Evolutionary conservation across 2,329 filamentous ascomycete genomes (phyloP).

Genomic region (Cryphonectria parasitica): DNA sequence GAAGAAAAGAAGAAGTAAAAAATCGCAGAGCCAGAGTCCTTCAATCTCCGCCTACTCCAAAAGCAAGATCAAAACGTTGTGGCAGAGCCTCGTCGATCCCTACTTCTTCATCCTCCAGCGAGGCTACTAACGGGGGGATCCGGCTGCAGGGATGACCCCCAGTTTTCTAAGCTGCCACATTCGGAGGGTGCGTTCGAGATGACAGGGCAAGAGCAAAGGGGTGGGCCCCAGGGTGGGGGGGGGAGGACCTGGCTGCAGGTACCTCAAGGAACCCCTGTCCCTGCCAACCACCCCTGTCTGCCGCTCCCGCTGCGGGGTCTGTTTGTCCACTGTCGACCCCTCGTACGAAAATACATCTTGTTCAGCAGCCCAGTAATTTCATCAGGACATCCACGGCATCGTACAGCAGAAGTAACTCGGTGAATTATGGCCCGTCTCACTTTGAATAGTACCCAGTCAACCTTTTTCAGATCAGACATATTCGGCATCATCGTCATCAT

Average conservation of each 20-base stretch:
- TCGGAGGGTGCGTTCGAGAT: background rate
- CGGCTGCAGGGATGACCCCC: background rate
- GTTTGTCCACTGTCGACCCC: background rate
- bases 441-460: too few relatives aligned
- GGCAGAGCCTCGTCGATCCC: background rate
- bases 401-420: background rate
- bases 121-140: background rate
- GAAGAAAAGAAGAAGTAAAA: background rate
- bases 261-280: background rate
- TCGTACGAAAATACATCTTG: background rate
- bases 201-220: background rate
- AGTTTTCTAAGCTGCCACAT: background rate
- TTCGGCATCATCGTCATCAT: background rate
- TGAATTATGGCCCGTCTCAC: background rate
- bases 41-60: background rate
- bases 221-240: too few relatives aligned
- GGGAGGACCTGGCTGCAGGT: background rate
- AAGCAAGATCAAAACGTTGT: background rate
- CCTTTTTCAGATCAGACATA: too few relatives aligned
- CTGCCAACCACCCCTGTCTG: background rate
- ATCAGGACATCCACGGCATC: background rate
- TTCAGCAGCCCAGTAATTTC: background rate
- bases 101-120: background rate
- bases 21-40: background rate
- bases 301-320: constrained; percentile 5